phyloP scores from a whole-genome alignment of 805 yeast species.

The Candida morakotiae region DNA sequence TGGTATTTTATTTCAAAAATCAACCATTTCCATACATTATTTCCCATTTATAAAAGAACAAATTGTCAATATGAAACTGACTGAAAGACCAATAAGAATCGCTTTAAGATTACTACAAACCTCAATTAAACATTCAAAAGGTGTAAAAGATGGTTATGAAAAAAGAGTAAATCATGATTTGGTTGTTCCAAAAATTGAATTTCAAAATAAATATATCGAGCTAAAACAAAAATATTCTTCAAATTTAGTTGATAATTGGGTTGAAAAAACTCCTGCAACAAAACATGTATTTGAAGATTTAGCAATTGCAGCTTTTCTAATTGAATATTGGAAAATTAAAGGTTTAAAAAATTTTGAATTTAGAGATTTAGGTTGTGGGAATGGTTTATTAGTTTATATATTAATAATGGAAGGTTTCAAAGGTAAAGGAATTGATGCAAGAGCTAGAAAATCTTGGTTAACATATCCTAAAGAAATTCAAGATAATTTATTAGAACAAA shows the following conservation, averaged over 20 bases:
- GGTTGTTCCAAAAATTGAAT: conserved; percentile 75
- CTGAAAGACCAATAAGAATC: conserved; percentile 71
- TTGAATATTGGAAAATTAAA: conserved; percentile 70
- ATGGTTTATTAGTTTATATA: conserved; percentile 79
- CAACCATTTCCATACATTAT: conserved; percentile 67
- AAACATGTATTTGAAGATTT: conserved; percentile 96
- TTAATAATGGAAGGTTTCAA: conserved; percentile 71
- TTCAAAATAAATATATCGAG: conserved; percentile 76
- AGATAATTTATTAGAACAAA: conserved; percentile 61
- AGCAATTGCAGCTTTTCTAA: conserved; percentile 90
- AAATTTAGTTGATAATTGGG: conserved; percentile 74
- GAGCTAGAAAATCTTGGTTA: conserved; percentile 85
- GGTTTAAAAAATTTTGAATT: conserved; percentile 53
- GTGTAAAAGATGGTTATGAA: conserved; percentile 79
- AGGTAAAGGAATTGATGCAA: conserved; percentile 87
- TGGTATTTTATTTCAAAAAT: conserved; percentile 54
- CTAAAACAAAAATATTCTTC: conserved; percentile 82
- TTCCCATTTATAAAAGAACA: conserved; percentile 47
- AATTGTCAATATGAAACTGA: conserved; percentile 31
- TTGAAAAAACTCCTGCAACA: conserved; percentile 90
- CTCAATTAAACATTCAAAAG: conserved; percentile 76
- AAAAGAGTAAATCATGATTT: conserved; percentile 86
- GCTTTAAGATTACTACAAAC: conserved; percentile 79
- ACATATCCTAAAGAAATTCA: conserved; percentile 67
- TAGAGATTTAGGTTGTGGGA: conserved; percentile 93